Conservation (phyloP, 352 stramenopile genomes). For the Paralagenidium karlingii region DNA sequence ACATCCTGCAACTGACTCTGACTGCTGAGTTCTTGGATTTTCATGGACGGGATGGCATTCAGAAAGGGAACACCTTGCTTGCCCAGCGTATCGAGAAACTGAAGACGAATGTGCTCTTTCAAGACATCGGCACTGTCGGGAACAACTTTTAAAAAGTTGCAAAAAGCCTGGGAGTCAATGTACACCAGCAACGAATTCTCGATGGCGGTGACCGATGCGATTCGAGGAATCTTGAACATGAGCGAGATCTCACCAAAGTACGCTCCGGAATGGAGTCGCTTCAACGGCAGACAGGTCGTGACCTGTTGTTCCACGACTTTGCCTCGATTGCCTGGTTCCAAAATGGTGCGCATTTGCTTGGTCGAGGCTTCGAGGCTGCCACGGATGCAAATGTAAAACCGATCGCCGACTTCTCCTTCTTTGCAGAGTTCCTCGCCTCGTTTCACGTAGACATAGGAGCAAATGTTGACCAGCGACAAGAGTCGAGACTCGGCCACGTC, state of each 20-base stretch:
- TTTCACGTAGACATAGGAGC: conserved; percentile 43
- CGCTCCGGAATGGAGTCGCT: conserved; percentile 28
- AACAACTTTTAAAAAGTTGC: conserved; percentile 58
- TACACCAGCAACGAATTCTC: conserved; percentile 52
- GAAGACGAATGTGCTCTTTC: conserved; percentile 46
- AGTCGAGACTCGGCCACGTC: conserved; percentile 38
- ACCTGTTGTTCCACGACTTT: no score
- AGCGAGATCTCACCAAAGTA: conserved; percentile 73
- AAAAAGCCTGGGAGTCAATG: conserved; percentile 51
- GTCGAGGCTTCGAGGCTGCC: conserved; percentile 31
- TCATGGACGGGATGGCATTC: conserved; percentile 33
- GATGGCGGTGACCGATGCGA: conserved; percentile 46
- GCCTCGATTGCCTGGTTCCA: conserved; percentile 23
- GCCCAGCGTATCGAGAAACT: conserved; percentile 44
- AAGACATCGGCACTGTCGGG: conserved; percentile 31
- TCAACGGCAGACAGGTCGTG: no score
- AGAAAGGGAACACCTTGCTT: conserved; percentile 43
- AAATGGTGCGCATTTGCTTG: not conserved
- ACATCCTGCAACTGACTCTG: conserved; percentile 38
- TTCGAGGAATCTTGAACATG: conserved; percentile 50
- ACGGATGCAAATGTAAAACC: conserved; percentile 63
- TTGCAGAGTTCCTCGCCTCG: conserved; percentile 32
- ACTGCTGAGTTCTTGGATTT: conserved; percentile 37
- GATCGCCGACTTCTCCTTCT: conserved; percentile 42
- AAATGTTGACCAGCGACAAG: conserved; percentile 49